Conservation (phyloP, 768 basidiomycete species). For the Kwoniella newhampshirensis region DNA sequence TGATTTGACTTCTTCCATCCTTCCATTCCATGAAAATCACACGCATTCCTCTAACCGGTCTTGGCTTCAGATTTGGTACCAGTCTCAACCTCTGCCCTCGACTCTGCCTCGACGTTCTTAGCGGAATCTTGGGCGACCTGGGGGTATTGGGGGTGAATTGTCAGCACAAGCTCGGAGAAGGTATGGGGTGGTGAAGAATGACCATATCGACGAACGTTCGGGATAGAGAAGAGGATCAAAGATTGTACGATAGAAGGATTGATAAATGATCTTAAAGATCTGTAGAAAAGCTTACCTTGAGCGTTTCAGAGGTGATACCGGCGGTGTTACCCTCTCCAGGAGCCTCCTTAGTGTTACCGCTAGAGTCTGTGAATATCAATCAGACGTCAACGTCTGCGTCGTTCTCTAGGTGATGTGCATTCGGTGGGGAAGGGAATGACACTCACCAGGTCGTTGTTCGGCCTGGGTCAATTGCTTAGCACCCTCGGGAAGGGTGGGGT, state of each 20-base stretch:
- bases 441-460: slow-evolving; percentile 30
- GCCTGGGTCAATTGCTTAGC: slow-evolving; percentile 26
- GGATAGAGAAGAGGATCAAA: background rate
- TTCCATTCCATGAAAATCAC: no score
- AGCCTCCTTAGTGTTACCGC: slow-evolving; percentile 2
- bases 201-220: background rate
- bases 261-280: background rate
- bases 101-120: slow-evolving; percentile 17
- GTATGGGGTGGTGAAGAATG: background rate
- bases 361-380: background rate
- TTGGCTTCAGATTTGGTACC: slow-evolving; percentile 5
- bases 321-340: slow-evolving; percentile 12
- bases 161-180: background rate
- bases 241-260: background rate
- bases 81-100: slow-evolving; percentile 32
- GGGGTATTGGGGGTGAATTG: background rate
- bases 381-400: background rate
- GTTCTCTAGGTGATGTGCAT: background rate
- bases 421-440: background rate
- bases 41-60: no score
- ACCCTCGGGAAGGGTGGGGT: slow-evolving; percentile 9
- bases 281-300: slow-evolving; percentile 14
- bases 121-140: slow-evolving; percentile 27
- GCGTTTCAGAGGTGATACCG: slow-evolving; percentile 17
- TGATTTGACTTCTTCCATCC: no score